Percentiles rank a stretch among this genome's conserved stretches.
These are phyloP conservation scores for Quercus dentata DNA, from an alignment of 306 rosid genomes.

Conservation along the genomic window DNA sequence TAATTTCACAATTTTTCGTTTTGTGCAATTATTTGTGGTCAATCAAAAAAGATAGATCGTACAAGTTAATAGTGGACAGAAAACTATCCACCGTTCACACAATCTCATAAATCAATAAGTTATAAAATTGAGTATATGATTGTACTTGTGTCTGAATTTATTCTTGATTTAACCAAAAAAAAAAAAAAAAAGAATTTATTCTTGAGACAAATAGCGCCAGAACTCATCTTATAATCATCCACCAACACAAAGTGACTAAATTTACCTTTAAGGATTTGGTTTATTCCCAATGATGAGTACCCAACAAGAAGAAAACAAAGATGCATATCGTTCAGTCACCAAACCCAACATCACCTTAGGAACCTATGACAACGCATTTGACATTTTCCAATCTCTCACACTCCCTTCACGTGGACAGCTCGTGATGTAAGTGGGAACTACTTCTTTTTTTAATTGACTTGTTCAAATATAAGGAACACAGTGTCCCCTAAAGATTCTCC, in stretches of 20 bases:
- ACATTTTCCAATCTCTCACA: conserved; percentile 21
- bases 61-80: too few species aligned
- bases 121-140: too few species aligned
- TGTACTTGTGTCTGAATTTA: too few species aligned
- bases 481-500: conserved; percentile 21
- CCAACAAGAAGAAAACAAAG: conserved; percentile 15
- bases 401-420: conserved; percentile 87
- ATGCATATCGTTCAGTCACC: conserved; percentile 28
- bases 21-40: too few species aligned
- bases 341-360: conserved; percentile 26
- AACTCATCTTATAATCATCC: background rate
- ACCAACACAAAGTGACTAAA: conserved; percentile 22
- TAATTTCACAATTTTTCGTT: too few species aligned
- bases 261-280: conserved; percentile 14
- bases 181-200: too few species aligned
- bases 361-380: conserved; percentile 8
- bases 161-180: too few species aligned
- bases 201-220: too few species aligned
- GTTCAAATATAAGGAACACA: background rate
- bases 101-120: too few species aligned
- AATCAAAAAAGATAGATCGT: too few species aligned
- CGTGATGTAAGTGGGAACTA: conserved; percentile 46
- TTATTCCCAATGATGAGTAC: conserved; percentile 37
- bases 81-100: too few species aligned
- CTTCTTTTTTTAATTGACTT: conserved; percentile 9